Evolutionary conservation across 768 basidiomycete species (phyloP).

Genomic region (Tulasnella calospora): DNA sequence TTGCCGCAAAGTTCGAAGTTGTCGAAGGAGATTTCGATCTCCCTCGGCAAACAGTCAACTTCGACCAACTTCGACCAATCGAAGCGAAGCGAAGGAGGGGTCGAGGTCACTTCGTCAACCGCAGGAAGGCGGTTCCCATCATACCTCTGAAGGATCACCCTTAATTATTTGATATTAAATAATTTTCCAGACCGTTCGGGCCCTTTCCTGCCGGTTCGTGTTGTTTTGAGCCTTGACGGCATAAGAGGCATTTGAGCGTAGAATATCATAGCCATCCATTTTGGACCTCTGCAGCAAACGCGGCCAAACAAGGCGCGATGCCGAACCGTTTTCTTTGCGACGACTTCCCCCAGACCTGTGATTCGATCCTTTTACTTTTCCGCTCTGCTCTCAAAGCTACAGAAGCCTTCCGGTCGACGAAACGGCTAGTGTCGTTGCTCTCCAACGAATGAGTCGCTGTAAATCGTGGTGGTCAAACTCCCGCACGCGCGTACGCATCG

Average conservation of each 20-base stretch:
- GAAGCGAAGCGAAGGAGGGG: too few species aligned
- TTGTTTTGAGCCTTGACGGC: background rate
- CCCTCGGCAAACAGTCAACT: too few species aligned
- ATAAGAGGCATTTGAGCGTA: constrained; percentile 1
- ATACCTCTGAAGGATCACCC: too few species aligned
- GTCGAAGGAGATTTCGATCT: too few species aligned
- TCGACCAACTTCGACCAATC: too few species aligned
- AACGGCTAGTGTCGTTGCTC: background rate
- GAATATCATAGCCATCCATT: background rate
- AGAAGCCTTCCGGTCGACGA: background rate
- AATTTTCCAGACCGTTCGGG: too few species aligned
- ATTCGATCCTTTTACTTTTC: background rate
- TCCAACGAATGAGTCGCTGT: background rate
- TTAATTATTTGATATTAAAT: too few species aligned
- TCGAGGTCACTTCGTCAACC: too few species aligned
- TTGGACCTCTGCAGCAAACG: background rate
- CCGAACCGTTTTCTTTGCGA: background rate
- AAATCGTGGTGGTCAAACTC: background rate
- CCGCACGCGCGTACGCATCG: background rate
- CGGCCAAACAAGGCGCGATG: background rate
- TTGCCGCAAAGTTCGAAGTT: too few species aligned
- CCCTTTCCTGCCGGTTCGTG: too few species aligned
- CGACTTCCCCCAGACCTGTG: background rate
- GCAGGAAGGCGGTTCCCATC: too few species aligned
- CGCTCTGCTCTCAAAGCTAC: background rate